A percentile compares a stretch with the other conserved stretches of the same genome.
phyloP scores from a whole-genome alignment of 2,329 filamentous ascomycete genomes.

The Huntiella moniliformis region DNA sequence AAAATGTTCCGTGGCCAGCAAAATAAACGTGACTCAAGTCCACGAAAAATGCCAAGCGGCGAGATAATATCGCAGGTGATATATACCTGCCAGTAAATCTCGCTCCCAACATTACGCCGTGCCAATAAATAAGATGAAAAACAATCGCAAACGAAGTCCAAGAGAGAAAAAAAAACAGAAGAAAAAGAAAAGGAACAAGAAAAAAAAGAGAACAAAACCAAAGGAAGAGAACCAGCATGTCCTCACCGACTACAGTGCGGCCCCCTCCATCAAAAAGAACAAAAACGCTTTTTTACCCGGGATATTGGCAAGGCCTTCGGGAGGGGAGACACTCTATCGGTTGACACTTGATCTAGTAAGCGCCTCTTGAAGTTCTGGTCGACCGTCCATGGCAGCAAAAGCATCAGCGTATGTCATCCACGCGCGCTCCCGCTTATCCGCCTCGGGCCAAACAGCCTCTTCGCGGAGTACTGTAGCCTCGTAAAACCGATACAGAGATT shows the following conservation, averaged over 20 bases:
- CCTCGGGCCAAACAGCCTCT: slow-evolving; percentile 81
- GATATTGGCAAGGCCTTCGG: neutral
- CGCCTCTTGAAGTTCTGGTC: slow-evolving; percentile 79
- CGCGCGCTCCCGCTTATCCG: slow-evolving; percentile 70
- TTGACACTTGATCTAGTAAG: slow-evolving; percentile 62
- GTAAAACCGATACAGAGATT: slow-evolving; percentile 59
- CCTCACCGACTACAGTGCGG: neutral
- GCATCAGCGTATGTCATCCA: slow-evolving; percentile 83
- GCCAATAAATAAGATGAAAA: neutral
- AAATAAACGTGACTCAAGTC: too few relatives aligned
- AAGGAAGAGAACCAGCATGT: neutral
- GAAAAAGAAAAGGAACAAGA: neutral
- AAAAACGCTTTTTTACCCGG: slow-evolving; percentile 2
- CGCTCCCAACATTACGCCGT: neutral
- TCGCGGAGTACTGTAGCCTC: slow-evolving; percentile 77
- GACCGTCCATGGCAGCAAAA: slow-evolving; percentile 51
- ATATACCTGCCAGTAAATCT: neutral
- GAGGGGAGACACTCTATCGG: slow-evolving; percentile 14
- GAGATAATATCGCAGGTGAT: slow-evolving; percentile 2
- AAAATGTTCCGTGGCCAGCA: too few relatives aligned
- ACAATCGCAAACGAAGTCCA: neutral
- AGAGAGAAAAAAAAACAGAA: neutral
- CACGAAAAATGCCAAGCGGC: neutral
- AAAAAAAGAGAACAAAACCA: neutral
- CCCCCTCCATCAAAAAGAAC: neutral